Evolutionary conservation across 148 eudicot species (phyloP).

Genomic region (Camellia granthamiana): DNA sequence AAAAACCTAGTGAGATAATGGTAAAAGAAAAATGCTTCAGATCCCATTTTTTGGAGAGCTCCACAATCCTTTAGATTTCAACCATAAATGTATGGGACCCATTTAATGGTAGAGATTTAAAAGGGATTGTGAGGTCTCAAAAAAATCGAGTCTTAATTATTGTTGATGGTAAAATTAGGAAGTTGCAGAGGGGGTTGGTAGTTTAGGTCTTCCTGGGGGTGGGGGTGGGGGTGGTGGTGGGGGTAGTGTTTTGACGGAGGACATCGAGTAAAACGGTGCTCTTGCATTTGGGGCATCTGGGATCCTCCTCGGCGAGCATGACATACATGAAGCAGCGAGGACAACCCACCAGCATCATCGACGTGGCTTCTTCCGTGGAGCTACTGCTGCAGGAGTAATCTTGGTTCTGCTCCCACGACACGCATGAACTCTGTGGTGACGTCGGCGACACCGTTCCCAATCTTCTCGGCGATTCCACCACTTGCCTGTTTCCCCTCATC

Average conservation of each 20-base stretch:
- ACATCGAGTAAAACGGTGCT: constrained; percentile 64
- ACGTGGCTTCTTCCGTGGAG: constrained; percentile 34
- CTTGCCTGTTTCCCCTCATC: constrained; percentile 14
- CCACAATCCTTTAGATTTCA: no score
- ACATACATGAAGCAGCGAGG: constrained; percentile 69
- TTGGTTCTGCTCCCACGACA: constrained; percentile 47
- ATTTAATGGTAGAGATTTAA: no score
- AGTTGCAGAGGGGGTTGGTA: background rate
- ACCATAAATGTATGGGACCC: no score
- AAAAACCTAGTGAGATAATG: no score
- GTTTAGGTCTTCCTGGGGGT: constrained; percentile 27
- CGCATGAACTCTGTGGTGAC: constrained; percentile 59
- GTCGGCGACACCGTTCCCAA: constrained; percentile 40
- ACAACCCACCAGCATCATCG: constrained; percentile 74
- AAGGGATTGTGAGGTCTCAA: no score
- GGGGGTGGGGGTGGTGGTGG: background rate
- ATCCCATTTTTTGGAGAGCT: no score
- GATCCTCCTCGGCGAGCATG: constrained; percentile 57
- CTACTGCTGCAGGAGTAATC: constrained; percentile 25
- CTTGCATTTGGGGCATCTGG: constrained; percentile 72
- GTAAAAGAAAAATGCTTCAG: no score
- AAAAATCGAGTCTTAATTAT: no score
- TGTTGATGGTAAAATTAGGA: background rate
- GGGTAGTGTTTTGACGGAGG: constrained; percentile 21
- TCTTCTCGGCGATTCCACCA: constrained; percentile 34